Evolutionary conservation across 805 yeast genomes (phyloP).

Genomic region (Barnettozyma salicaria): DNA sequence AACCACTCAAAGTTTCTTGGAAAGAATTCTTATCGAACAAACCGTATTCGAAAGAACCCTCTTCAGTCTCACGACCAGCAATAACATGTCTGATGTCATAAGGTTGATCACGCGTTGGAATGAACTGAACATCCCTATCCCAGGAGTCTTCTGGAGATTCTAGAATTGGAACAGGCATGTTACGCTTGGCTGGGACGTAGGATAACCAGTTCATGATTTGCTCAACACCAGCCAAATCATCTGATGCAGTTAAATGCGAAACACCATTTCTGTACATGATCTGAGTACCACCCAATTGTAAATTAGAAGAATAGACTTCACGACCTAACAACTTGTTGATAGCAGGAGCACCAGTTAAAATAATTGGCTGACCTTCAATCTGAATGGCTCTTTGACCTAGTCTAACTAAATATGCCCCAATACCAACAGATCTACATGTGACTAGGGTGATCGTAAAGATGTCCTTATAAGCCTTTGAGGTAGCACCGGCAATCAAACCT

Average conservation of each 20-base stretch:
- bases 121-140: slow-evolving; percentile 88
- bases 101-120: slow-evolving; percentile 63
- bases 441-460: slow-evolving; percentile 97
- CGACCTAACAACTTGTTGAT: slow-evolving; percentile 94
- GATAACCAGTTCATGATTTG: slow-evolving; percentile 95
- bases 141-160: slow-evolving; percentile 71
- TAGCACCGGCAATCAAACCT: slow-evolving; percentile 98
- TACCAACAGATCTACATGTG: slow-evolving; percentile 99
- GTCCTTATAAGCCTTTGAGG: slow-evolving; percentile 95
- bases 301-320: slow-evolving; percentile 93
- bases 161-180: slow-evolving; percentile 83
- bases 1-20: slow-evolving; percentile 93
- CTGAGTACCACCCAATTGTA: slow-evolving; percentile 98
- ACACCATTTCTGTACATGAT: slow-evolving; percentile 99
- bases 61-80: slow-evolving; percentile 68
- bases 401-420: slow-evolving; percentile 97
- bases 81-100: slow-evolving; percentile 96
- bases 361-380: slow-evolving; percentile 97
- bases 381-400: slow-evolving; percentile 98
- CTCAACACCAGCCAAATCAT: slow-evolving; percentile 93
- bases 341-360: slow-evolving; percentile 98
- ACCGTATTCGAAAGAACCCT: slow-evolving; percentile 75
- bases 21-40: slow-evolving; percentile 88
- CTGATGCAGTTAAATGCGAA: slow-evolving; percentile 93
- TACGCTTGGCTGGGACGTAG: slow-evolving; percentile 86